These are phyloP conservation scores for Pythium folliculosum DNA, from an alignment of 352 stramenopile species.

Conservation along the genomic window DNA sequence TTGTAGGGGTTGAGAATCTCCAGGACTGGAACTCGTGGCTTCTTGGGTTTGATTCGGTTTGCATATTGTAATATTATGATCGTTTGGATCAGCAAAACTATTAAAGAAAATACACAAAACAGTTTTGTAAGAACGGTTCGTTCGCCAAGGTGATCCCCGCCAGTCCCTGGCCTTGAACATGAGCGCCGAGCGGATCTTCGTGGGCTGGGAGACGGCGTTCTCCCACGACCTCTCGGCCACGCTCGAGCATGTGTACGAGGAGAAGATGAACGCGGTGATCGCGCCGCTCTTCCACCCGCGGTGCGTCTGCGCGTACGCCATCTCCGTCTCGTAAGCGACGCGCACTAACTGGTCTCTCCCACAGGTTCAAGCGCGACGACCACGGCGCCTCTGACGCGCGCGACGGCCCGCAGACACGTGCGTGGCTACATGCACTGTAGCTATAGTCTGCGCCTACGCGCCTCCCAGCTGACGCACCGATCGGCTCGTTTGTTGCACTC, in stretches of 20 bases:
- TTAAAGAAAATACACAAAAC: too few species aligned
- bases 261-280: slow-evolving; percentile 80
- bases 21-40: too few species aligned
- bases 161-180: not conserved
- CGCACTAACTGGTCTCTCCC: too few species aligned
- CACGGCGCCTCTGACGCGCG: slow-evolving; percentile 57
- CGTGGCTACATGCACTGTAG: slow-evolving; percentile 3
- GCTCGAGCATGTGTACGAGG: slow-evolving; percentile 65
- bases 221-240: slow-evolving; percentile 63
- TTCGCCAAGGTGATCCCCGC: too few species aligned
- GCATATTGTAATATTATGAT: too few species aligned
- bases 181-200: slow-evolving; percentile 61
- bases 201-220: slow-evolving; percentile 78
- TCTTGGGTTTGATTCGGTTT: too few species aligned
- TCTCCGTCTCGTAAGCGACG: too few species aligned
- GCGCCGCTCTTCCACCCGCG: slow-evolving; percentile 83
- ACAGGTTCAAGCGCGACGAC: slow-evolving; percentile 75
- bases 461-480: slow-evolving; percentile 4
- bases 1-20: too few species aligned
- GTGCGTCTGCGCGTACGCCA: slow-evolving; percentile 25
- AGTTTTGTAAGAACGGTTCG: too few species aligned
- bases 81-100: too few species aligned
- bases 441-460: not conserved
- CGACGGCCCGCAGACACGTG: slow-evolving; percentile 59
- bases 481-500: not conserved